Base-by-base conservation (phyloP, 2,329 filamentous ascomycete genomes). In the Aspergillus intermedius region DNA sequence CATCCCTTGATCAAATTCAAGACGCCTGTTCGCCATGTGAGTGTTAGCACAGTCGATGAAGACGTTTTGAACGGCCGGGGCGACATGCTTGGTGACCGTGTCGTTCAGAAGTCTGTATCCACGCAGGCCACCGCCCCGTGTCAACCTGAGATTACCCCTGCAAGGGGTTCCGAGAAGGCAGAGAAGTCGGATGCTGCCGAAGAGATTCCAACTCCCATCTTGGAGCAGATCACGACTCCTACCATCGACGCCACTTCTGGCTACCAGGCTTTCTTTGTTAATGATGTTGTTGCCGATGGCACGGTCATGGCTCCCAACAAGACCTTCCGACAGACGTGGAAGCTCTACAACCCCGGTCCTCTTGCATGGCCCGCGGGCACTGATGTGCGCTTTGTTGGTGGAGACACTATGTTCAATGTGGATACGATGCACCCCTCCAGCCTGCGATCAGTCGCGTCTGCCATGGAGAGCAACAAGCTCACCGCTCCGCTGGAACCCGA, bases 1-100 rank as follows among this genome's bases (percentile, higher is more conserved):
- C 93, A 98, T 62, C 93, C 93, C 23, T 76, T 98, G 59, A 90
- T 98, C 76, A 96, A 95, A 75, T 90, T 98, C 77, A 95, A 89
- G 79, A 94, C 88, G 2, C 87, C 91, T 8, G 86, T 98, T 44
- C 87, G 88, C 57, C 86, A 88, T 58, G 88, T 95, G 32, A 91
- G 82, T 53, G 87, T 98, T 46, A 91, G 83, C 44, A 97, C 91
- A 7, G 78, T 86, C 54, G 86, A 86, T 46, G 88, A 95, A 69
- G 83, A 89, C 59, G 79, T 79, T 50, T 75, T 83, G 57, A 86
- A 86, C 45, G 77, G 81, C 51, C 71, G 70, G 40, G 78, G 87
- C 63, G 78, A 80, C n/a, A 67, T 77, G 34, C 83, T 95, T 78
- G 90, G 90, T 46, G 90, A 95, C 63, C 37, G 37, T 40, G 77